These are phyloP conservation scores for Aegilops bicornis DNA, from an alignment of 176 grass and related monocot genomes.

Conservation along the genomic window DNA sequence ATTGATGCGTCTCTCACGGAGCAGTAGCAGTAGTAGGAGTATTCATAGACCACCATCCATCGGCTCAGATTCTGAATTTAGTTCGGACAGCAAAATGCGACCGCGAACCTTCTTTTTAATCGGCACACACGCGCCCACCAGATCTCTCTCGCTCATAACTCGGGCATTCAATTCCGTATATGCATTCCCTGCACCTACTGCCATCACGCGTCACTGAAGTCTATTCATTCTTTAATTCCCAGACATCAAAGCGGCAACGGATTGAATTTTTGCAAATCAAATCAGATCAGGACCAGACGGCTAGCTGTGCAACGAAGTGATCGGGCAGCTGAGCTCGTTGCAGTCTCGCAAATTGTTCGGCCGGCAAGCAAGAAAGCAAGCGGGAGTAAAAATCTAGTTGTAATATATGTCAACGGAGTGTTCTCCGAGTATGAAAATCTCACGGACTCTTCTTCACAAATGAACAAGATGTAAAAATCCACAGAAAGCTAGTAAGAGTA, in stretches of 20 bases:
- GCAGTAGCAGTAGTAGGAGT: not conserved
- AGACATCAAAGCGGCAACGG: not conserved
- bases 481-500: conserved; percentile 10
- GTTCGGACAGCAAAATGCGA: conserved; percentile 8
- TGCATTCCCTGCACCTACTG: conserved; percentile 17
- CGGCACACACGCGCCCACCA: not conserved
- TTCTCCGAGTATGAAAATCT: conserved; percentile 35
- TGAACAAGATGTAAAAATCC: conserved; percentile 22
- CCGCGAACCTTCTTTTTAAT: conserved; percentile 43
- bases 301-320: conserved; percentile 18
- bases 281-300: not conserved
- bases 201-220: not conserved
- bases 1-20: not conserved
- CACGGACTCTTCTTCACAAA: conserved; percentile 34
- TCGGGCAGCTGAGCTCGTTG: no score
- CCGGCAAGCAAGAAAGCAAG: not conserved
- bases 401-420: conserved; percentile 33
- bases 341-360: conserved; percentile 33
- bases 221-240: conserved; percentile 27
- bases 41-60: not conserved
- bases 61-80: conserved; percentile 3
- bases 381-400: not conserved
- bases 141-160: not conserved
- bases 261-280: conserved; percentile 4
- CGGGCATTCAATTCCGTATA: conserved; percentile 27